These are phyloP conservation scores for Mucor velutinosus DNA, from an alignment of 371 early-diverging fungal species.

Conservation along the genomic window DNA sequence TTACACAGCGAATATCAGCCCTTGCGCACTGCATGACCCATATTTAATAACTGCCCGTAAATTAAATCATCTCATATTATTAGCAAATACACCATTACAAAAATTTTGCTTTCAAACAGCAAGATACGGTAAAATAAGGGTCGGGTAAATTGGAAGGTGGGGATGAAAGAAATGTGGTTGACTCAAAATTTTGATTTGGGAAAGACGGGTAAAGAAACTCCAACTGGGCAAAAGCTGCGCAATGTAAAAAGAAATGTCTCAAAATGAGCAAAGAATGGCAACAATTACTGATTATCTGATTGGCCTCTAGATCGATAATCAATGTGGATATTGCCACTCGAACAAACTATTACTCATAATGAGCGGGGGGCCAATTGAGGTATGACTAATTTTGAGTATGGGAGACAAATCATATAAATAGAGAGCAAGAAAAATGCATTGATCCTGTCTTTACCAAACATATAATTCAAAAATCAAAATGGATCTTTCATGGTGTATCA, in stretches of 20 bases:
- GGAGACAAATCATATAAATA: constrained; percentile 1
- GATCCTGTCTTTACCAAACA: background rate
- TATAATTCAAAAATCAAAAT: constrained; percentile 8
- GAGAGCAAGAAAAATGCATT: background rate
- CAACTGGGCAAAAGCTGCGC: background rate
- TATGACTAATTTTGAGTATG: constrained; percentile 23
- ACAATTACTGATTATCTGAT: background rate
- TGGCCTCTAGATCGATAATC: constrained; percentile 7
- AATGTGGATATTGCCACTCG: constrained; percentile 4
- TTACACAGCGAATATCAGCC: background rate
- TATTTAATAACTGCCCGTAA: background rate
- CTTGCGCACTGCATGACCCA: background rate
- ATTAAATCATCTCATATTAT: background rate
- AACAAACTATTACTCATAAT: constrained; percentile 8
- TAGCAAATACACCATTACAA: background rate
- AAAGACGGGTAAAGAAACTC: background rate
- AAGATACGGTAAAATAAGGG: background rate
- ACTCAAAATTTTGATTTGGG: background rate
- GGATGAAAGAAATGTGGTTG: background rate
- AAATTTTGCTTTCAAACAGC: background rate
- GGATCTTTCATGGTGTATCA: constrained; percentile 43
- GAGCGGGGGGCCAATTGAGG: background rate
- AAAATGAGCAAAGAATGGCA: constrained; percentile 1
- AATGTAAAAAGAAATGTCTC: constrained; percentile 1
- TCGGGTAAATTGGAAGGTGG: constrained; percentile 8